Evolutionary conservation across 2,329 filamentous ascomycete genomes (phyloP), one percentile per base, ranked within the genome.

Genomic region (Lithohypha guttulata): DNA sequence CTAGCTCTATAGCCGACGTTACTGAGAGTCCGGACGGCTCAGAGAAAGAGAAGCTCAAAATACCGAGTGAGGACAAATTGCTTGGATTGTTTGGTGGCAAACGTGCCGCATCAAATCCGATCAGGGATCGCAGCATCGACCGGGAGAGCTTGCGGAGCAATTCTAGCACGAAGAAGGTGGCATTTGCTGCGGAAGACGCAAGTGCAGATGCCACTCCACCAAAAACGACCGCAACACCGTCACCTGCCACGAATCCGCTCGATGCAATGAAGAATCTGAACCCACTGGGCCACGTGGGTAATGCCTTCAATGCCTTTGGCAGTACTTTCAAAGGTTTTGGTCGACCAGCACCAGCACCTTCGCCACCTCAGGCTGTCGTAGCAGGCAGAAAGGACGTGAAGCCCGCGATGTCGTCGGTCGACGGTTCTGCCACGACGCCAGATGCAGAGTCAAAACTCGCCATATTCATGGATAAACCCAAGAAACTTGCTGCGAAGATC

Each of bases 221-320:
- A 56, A 55, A 30, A 44, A 26, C 57, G 71, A 31, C 53, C 54
- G 50, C 55, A 11, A 8, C 41, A 14, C 30, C 53, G 31, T 48
- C 59, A 4, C 38, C 52, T 3, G 30, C 54, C 4, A 49, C 46
- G 6, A 73, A 71, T 44, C 78, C 81, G 9, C 73, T 93, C 2
- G 84, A 93, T 47, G 84, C 84, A 9, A 79, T 93, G 66, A 77
- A 83, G 39, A 89, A 74, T 1, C 66, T 93, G 22, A 93, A 93
- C 52, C 85, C 85, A 2, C 79, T 93, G 57, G 84, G 78, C 30
- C 75, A 84, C 36, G 73, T 93, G 36, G 47, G 47, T 3, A 48
- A 48, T 15, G 50, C 49, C 14, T 44, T 51, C 31, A 35, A 35
- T 20, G 35, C 35, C n/a, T 39, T 39, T 11, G 77, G 81, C 6